Percentiles rank a stretch among this genome's conserved stretches.
These are phyloP conservation scores for Blastocystis sp. DNA, from an alignment of 352 stramenopile genomes.

Conservation along the genomic window DNA sequence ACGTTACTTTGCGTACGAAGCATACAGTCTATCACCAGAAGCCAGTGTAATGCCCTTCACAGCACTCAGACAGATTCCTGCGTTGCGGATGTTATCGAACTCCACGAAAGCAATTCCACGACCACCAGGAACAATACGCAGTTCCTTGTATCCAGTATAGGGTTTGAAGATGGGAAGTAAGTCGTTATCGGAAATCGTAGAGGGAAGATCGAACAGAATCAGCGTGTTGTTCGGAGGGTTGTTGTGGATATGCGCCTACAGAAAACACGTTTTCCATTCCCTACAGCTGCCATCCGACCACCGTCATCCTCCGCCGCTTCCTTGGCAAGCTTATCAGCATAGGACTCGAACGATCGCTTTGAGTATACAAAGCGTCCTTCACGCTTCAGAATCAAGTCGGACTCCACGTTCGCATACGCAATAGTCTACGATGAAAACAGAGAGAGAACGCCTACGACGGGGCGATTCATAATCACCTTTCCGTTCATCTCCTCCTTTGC, in stretches of 20 bases:
- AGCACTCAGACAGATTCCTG: constrained; percentile 14
- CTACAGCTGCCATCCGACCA: background rate
- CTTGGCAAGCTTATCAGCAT: constrained; percentile 5
- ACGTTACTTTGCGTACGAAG: constrained; percentile 42
- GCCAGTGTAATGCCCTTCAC: constrained; percentile 6
- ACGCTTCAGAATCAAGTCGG: constrained; percentile 53
- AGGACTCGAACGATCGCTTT: constrained; percentile 47
- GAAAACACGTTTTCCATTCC: background rate
- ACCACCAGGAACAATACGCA: constrained; percentile 37
- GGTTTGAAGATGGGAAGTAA: constrained; percentile 33
- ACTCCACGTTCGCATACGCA: constrained; percentile 47
- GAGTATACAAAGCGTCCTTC: constrained; percentile 37
- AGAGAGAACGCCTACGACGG: background rate
- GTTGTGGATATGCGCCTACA: constrained; percentile 26
- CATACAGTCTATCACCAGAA: constrained; percentile 26
- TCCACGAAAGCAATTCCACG: constrained; percentile 54
- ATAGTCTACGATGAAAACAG: background rate
- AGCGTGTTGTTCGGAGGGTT: constrained; percentile 42
- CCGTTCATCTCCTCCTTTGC: constrained; percentile 45
- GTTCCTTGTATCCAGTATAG: constrained; percentile 9
- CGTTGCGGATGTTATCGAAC: constrained; percentile 26
- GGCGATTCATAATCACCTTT: constrained; percentile 45
- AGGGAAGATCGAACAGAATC: constrained; percentile 36
- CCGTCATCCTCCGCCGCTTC: background rate
- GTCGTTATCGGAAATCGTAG: constrained; percentile 2